Conservation (phyloP, 768 basidiomycete genomes). For the Leccinum longicurvipes region DNA sequence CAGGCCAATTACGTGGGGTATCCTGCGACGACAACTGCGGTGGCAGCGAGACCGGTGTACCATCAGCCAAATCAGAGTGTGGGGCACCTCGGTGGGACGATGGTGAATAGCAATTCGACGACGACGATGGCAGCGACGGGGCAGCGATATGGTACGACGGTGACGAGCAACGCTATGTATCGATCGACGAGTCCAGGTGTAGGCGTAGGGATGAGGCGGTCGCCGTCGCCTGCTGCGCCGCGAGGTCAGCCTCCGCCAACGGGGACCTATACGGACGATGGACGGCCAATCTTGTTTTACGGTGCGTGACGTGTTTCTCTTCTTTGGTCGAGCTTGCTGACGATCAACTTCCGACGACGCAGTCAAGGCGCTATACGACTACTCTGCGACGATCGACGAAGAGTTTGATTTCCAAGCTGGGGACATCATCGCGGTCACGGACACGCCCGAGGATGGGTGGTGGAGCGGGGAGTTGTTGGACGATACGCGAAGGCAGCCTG, state of each 20-base stretch:
- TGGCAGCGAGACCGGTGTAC: neutral
- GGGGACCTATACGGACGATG: conserved; percentile 78
- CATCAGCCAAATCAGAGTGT: conserved; percentile 14
- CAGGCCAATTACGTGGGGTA: neutral
- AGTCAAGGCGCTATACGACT: conserved; percentile 93
- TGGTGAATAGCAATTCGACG: neutral
- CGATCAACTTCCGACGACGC: neutral
- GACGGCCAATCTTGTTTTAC: conserved; percentile 81
- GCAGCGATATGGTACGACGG: conserved; percentile 24
- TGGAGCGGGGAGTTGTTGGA: conserved; percentile 91
- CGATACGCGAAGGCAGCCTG: conserved; percentile 64
- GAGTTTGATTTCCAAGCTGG: conserved; percentile 96
- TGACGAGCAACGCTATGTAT: conserved; percentile 28
- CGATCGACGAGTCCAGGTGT: conserved; percentile 42
- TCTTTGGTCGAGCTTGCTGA: neutral
- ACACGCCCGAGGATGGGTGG: conserved; percentile 96
- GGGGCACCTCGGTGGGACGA: conserved; percentile 14
- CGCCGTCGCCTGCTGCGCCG: conserved; percentile 48
- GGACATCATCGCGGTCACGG: conserved; percentile 93
- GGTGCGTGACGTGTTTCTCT: conserved; percentile 50
- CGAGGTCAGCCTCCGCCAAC: conserved; percentile 48
- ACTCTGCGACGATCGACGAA: conserved; percentile 78
- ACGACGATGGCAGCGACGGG: conserved; percentile 6
- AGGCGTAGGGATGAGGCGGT: conserved; percentile 29
- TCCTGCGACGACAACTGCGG: conserved; percentile 2